Conservation (phyloP, 331 rosid species). For the Quercus lobata region DNA sequence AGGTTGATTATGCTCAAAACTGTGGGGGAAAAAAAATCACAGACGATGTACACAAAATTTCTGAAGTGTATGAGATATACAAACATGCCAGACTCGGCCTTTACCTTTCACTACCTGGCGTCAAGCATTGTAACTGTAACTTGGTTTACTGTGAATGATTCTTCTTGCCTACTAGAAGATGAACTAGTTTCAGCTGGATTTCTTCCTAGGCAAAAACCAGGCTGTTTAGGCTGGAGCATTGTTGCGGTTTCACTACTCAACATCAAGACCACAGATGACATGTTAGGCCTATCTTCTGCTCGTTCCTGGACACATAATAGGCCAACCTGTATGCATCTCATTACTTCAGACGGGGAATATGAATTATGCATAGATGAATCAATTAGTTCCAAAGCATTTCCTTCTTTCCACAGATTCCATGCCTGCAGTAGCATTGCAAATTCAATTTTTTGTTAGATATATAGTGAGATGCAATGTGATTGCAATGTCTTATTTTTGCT, state of each 20-base stretch:
- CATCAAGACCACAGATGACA: conserved; percentile 74
- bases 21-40: conserved; percentile 9
- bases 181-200: conserved; percentile 43
- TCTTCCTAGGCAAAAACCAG: conserved; percentile 57
- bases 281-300: conserved; percentile 79
- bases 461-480: neutral
- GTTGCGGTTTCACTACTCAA: conserved; percentile 59
- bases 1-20: conserved; percentile 20
- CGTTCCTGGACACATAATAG: conserved; percentile 86
- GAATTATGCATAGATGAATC: conserved; percentile 46
- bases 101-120: conserved; percentile 49
- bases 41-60: conserved; percentile 9
- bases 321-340: conserved; percentile 77
- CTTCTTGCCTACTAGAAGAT: conserved; percentile 57
- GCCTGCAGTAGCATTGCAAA: conserved; percentile 39
- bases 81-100: conserved; percentile 7
- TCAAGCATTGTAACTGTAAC: conserved; percentile 61
- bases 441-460: conserved; percentile 10
- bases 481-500: too few relatives aligned
- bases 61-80: conserved; percentile 15
- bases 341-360: conserved; percentile 38
- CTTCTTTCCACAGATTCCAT: conserved; percentile 75
- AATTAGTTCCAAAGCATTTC: conserved; percentile 41
- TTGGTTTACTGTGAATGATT: conserved; percentile 58
- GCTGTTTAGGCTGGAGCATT: conserved; percentile 66